phyloP scores from a whole-genome alignment of 257 asterid genomes.

The Euphrasia confusa region DNA sequence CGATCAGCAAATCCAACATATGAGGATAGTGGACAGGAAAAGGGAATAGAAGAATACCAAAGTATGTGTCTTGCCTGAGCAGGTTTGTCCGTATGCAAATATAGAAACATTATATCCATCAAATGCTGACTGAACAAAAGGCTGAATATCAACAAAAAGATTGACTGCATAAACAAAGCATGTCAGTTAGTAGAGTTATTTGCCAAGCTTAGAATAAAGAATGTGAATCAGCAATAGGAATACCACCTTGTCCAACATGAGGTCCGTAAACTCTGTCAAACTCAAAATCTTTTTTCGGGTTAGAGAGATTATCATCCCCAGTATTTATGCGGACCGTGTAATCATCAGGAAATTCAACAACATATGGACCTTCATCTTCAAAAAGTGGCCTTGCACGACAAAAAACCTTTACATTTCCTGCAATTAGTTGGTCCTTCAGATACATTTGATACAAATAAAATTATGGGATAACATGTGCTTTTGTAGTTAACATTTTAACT shows the following conservation, averaged over 20 bases:
- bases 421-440: constrained; percentile 32
- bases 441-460: constrained; percentile 20
- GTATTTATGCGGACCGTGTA: constrained; percentile 67
- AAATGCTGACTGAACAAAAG: constrained; percentile 98
- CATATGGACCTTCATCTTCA: constrained; percentile 85
- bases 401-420: constrained; percentile 91
- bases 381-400: constrained; percentile 94
- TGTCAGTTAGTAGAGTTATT: constrained; percentile 30
- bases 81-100: constrained; percentile 82
- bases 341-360: constrained; percentile 90
- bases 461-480: constrained; percentile 20
- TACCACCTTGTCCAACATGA: constrained; percentile 90
- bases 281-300: constrained; percentile 95
- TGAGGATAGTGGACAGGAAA: constrained; percentile 21
- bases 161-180: constrained; percentile 62
- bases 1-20: constrained; percentile 10
- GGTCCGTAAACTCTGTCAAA: constrained; percentile 98
- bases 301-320: constrained; percentile 64
- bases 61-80: constrained; percentile 89
- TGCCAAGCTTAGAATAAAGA: constrained; percentile 25
- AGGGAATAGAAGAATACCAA: constrained; percentile 60
- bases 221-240: constrained; percentile 12
- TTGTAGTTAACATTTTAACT: constrained; percentile 15
- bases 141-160: constrained; percentile 86
- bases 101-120: constrained; percentile 89